phyloP scores from a whole-genome alignment of 1,139 yeast genomes.

The Blastobotrys aristatus region DNA sequence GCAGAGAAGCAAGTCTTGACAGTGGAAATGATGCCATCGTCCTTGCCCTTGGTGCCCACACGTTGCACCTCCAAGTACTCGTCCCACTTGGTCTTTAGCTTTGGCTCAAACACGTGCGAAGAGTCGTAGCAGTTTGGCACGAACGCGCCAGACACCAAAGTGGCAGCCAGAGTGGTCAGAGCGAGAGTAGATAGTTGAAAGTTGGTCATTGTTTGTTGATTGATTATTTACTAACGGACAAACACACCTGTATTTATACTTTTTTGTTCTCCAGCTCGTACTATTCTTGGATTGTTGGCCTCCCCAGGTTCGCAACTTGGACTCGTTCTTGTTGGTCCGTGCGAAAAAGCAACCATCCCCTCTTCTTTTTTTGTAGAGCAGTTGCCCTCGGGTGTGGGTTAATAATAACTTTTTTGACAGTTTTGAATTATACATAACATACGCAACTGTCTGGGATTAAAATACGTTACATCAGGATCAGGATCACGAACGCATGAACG shows the following conservation, averaged over 20 bases:
- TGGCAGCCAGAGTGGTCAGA: not conserved
- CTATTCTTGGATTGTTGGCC: too few relatives aligned
- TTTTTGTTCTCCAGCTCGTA: too few relatives aligned
- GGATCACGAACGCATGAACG: too few relatives aligned
- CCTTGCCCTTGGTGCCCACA: conserved; percentile 1
- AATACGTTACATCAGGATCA: too few relatives aligned
- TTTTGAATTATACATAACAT: too few relatives aligned
- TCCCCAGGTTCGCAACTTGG: too few relatives aligned
- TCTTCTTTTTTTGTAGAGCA: too few relatives aligned
- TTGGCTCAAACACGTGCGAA: not conserved
- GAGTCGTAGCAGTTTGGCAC: conserved; percentile 4
- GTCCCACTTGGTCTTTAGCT: conserved; percentile 3
- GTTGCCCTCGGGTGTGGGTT: too few relatives aligned
- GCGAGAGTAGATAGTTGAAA: not conserved
- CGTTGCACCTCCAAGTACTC: not conserved
- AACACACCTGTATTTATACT: not conserved
- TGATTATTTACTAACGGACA: not conserved
- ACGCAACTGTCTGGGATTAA: too few relatives aligned
- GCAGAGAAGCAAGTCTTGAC: conserved; percentile 9
- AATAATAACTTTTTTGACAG: too few relatives aligned
- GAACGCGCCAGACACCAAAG: not conserved
- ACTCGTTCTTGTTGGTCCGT: too few relatives aligned
- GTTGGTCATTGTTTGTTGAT: conserved; percentile 2
- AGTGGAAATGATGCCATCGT: conserved; percentile 1
- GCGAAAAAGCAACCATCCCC: too few relatives aligned